These are phyloP conservation scores for Parietaria judaica DNA, from an alignment of 306 rosid species.

Conservation along the genomic window DNA sequence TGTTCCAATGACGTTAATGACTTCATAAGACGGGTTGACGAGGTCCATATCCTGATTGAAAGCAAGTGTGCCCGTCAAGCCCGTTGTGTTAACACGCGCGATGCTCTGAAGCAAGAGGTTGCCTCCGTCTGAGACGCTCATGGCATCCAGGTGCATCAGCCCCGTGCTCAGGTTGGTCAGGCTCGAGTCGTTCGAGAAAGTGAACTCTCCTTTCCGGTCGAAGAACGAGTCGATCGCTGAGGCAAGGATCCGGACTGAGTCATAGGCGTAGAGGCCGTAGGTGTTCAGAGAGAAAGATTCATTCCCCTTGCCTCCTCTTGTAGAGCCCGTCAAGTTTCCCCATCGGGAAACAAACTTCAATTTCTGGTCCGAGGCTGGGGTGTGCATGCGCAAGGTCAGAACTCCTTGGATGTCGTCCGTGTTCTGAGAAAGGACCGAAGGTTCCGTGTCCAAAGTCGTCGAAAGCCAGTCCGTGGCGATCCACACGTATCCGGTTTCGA, in stretches of 20 bases:
- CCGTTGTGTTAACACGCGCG: conserved; percentile 6
- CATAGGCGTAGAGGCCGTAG: conserved; percentile 19
- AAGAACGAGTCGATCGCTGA: conserved; percentile 17
- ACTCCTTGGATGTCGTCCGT: conserved; percentile 20
- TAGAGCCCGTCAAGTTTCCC: conserved; percentile 11
- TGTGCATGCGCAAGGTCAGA: conserved; percentile 19
- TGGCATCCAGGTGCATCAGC: conserved; percentile 16
- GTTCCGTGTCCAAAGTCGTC: conserved; percentile 15
- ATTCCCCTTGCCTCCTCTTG: background rate
- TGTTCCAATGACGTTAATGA: conserved; percentile 26
- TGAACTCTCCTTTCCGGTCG: background rate
- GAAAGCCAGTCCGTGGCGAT: conserved; percentile 31
- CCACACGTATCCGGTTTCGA: conserved; percentile 22
- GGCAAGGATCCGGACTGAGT: conserved; percentile 23
- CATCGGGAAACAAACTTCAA: background rate
- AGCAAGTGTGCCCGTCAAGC: conserved; percentile 15
- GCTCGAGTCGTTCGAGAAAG: conserved; percentile 17
- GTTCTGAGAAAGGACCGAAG: conserved; percentile 4
- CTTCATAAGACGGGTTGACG: conserved; percentile 17
- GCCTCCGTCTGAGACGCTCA: conserved; percentile 19
- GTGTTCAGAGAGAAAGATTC: conserved; percentile 12
- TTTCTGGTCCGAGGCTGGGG: conserved; percentile 9
- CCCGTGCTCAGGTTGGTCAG: background rate
- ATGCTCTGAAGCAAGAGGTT: conserved; percentile 11
- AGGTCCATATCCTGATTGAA: conserved; percentile 17